Conservation (phyloP, 306 rosid species). For the Quercus glauca region DNA sequence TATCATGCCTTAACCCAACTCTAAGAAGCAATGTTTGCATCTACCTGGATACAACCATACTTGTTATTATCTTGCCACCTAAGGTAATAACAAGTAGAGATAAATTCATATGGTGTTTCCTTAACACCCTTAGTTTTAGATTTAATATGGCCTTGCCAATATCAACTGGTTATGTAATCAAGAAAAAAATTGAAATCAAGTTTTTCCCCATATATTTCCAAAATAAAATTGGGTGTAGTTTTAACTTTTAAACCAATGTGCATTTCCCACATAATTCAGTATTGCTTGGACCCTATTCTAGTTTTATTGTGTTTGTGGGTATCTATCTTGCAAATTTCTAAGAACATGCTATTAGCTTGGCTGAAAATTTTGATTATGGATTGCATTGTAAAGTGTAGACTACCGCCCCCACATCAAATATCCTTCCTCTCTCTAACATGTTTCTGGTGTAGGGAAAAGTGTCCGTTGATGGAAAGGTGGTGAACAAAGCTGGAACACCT, state of each 20-base stretch:
- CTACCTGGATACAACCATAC: no score
- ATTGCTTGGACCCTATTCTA: neutral
- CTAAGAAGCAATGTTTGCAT: no score
- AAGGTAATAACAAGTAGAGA: neutral
- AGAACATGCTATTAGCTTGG: neutral
- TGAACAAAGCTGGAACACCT: slow-evolving; percentile 82
- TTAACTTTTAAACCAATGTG: neutral
- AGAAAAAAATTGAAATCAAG: neutral
- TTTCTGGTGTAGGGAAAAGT: slow-evolving; percentile 76
- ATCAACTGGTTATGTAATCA: neutral
- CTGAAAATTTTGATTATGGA: neutral
- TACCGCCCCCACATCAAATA: no score
- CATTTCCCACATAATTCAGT: neutral
- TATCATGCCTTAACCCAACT: no score
- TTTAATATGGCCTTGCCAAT: neutral
- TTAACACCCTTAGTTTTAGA: neutral
- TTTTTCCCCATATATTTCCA: neutral
- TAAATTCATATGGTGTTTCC: neutral
- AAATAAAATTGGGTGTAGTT: neutral
- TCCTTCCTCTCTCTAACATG: neutral
- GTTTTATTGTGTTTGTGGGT: neutral
- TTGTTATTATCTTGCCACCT: neutral
- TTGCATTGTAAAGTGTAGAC: neutral
- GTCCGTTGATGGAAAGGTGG: slow-evolving; percentile 77
- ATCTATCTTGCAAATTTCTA: neutral